These are phyloP conservation scores for Mrakia blollopis DNA, from an alignment of 768 basidiomycete species.

Conservation along the genomic window DNA sequence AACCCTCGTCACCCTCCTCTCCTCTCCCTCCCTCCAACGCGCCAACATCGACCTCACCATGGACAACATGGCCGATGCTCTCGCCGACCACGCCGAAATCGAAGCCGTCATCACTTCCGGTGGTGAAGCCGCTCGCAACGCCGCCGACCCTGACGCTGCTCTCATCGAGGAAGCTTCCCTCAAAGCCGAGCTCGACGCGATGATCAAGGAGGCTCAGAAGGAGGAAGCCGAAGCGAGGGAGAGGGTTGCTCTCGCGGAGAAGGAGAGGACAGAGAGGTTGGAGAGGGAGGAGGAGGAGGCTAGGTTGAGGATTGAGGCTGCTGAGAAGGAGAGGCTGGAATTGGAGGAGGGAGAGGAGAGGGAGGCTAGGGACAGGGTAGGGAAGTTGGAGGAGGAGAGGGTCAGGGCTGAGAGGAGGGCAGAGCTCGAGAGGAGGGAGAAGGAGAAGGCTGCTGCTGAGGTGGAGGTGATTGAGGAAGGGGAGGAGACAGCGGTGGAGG, in stretches of 20 bases:
- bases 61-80: slow-evolving; percentile 77
- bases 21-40: slow-evolving; percentile 73
- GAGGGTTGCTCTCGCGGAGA: slow-evolving; percentile 29
- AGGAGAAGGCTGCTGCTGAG: neutral
- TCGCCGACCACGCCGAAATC: slow-evolving; percentile 74
- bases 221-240: slow-evolving; percentile 31
- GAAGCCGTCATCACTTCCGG: slow-evolving; percentile 70
- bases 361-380: neutral
- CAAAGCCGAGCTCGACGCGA: slow-evolving; percentile 49
- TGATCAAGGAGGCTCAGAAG: slow-evolving; percentile 41
- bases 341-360: neutral
- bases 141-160: slow-evolving; percentile 46
- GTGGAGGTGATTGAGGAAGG: neutral
- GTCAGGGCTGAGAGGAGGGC: neutral
- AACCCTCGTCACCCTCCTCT: slow-evolving; percentile 68
- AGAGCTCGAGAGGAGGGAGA: neutral
- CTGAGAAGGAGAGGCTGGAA: neutral
- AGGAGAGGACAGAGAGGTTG: slow-evolving; percentile 27
- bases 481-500: no score
- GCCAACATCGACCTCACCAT: slow-evolving; percentile 77
- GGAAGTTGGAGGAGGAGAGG: neutral
- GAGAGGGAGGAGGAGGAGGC: slow-evolving; percentile 30
- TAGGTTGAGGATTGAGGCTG: slow-evolving; percentile 19
- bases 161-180: slow-evolving; percentile 59
- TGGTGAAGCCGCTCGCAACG: slow-evolving; percentile 56